Evolutionary conservation across 176 grass and related monocot genomes (phyloP).

Genomic region (Saccharum spontaneum): DNA sequence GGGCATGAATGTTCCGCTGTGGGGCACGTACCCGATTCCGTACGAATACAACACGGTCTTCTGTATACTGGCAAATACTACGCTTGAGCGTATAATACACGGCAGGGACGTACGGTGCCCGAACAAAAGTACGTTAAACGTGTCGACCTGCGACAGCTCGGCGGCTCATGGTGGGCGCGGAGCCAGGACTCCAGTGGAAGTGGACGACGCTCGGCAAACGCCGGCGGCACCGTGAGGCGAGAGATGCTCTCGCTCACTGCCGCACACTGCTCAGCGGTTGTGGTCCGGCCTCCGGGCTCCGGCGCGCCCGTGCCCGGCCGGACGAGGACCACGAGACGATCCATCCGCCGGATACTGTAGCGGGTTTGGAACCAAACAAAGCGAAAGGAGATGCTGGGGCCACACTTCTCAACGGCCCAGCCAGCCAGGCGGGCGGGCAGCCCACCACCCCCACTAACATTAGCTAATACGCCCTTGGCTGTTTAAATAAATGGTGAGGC

Average conservation of each 20-base stretch:
- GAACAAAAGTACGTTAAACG: constrained; percentile 4
- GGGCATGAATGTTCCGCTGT: too few species aligned
- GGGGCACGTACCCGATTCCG: too few species aligned
- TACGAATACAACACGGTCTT: too few species aligned
- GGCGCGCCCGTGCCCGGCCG: neutral
- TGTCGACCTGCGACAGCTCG: neutral
- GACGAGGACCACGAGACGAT: neutral
- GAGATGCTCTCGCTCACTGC: neutral
- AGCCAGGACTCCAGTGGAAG: too few species aligned
- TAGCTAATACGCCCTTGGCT: neutral
- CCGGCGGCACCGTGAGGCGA: neutral
- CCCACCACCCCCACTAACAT: neutral
- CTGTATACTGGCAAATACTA: too few species aligned
- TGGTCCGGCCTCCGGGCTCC: neutral
- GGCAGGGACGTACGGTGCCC: neutral
- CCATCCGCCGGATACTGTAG: neutral
- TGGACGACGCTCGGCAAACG: neutral
- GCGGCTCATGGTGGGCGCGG: too few species aligned
- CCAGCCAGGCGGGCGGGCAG: neutral
- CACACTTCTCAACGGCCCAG: constrained; percentile 7
- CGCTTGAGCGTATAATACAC: too few species aligned
- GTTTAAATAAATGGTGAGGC: neutral
- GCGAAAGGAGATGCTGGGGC: neutral
- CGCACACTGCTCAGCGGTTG: neutral
- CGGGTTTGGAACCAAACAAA: neutral